A percentile compares a stretch with the other conserved stretches of the same genome.
Evolutionary conservation across 345 rosid genomes (phyloP).

Genomic region (Lumnitzera littorea): DNA sequence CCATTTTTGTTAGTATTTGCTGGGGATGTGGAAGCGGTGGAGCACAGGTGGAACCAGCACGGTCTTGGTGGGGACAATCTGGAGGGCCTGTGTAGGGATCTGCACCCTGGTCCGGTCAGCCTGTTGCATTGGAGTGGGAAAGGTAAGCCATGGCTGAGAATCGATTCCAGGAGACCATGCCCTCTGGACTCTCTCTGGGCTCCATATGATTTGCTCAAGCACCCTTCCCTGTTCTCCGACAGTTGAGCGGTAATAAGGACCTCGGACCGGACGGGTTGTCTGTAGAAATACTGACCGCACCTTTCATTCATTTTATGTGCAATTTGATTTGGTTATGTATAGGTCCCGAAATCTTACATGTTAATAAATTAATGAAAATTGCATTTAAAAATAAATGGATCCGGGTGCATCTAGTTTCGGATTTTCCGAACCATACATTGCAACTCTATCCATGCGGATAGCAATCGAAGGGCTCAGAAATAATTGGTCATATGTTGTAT

Average conservation of each 20-base stretch:
- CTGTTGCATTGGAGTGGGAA: conserved; percentile 91
- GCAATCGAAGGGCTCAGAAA: no score
- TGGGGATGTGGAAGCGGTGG: conserved; percentile 70
- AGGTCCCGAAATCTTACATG: no score
- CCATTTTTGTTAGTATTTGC: conserved; percentile 81
- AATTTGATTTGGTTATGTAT: no score
- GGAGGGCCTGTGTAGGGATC: conserved; percentile 54
- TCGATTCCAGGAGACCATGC: conserved; percentile 50
- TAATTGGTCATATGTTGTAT: no score
- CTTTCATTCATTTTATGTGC: no score
- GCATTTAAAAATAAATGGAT: no score
- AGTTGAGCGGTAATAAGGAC: conserved; percentile 18
- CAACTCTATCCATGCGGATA: no score
- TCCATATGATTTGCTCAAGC: conserved; percentile 63
- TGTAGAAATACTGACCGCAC: no score
- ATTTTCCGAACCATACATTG: no score
- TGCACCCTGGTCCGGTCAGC: conserved; percentile 81
- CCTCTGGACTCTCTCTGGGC: conserved; percentile 68
- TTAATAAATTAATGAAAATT: no score
- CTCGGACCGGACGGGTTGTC: no score
- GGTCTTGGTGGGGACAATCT: conserved; percentile 88
- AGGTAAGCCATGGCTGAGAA: conserved; percentile 83
- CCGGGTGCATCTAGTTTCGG: no score
- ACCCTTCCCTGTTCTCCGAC: conserved; percentile 46
- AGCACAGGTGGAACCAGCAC: conserved; percentile 90